Conservation (phyloP, 176 grass and related monocot genomes). For the Oryza meyeriana region DNA sequence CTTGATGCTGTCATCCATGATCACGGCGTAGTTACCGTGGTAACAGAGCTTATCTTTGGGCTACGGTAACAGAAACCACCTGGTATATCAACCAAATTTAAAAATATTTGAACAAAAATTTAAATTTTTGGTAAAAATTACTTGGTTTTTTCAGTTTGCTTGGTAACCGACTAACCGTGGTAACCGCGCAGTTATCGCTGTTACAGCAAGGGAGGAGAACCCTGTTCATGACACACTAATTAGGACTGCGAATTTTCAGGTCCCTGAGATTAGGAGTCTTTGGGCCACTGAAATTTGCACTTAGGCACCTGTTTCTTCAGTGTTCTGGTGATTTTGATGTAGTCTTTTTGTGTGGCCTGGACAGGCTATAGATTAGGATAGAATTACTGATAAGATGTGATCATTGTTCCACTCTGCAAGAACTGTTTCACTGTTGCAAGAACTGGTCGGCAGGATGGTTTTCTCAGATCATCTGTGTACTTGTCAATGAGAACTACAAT, state of each 20-base stretch:
- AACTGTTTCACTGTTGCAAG: background rate
- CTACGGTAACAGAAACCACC: too few species aligned
- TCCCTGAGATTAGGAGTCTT: background rate
- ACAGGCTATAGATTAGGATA: background rate
- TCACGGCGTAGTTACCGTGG: too few species aligned
- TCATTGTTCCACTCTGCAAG: background rate
- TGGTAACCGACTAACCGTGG: too few species aligned
- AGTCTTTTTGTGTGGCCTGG: background rate
- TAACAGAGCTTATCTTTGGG: too few species aligned
- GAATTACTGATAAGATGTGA: slow-evolving; percentile 31
- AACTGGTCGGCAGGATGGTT: background rate
- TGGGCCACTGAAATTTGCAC: background rate
- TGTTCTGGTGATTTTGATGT: slow-evolving; percentile 1
- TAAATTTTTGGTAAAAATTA: too few species aligned
- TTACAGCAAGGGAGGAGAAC: too few species aligned
- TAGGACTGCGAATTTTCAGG: background rate
- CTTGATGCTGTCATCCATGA: background rate
- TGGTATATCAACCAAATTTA: too few species aligned
- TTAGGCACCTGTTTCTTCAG: background rate
- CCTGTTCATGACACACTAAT: too few species aligned
- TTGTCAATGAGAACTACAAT: slow-evolving; percentile 19
- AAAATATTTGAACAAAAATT: too few species aligned
- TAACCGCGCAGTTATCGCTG: too few species aligned
- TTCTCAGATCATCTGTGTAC: slow-evolving; percentile 13
- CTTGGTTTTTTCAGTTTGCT: too few species aligned